These are phyloP conservation scores for Silene noctiflora DNA, from an alignment of 179 eudicot species.

Conservation along the genomic window DNA sequence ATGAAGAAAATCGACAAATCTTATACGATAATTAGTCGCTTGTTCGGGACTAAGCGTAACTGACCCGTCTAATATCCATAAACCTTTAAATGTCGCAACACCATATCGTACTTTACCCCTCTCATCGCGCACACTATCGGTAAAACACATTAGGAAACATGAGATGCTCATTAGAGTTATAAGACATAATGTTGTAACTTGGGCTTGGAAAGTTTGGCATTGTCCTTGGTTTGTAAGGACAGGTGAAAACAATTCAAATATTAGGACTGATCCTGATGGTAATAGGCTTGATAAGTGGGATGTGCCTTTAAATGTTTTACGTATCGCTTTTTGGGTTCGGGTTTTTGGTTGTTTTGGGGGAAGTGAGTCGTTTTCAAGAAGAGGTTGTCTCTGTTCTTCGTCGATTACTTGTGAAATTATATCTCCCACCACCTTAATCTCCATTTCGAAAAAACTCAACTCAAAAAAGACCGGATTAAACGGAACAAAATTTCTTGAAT, in stretches of 20 bases:
- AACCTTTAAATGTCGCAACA: conserved; percentile 54
- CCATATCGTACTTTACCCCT: conserved; percentile 71
- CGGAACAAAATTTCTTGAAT: too few relatives aligned
- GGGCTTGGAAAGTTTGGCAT: conserved; percentile 38
- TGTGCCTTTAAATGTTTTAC: conserved; percentile 61
- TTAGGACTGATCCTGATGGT: conserved; percentile 68
- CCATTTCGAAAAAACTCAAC: conserved; percentile 6
- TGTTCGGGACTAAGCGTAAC: conserved; percentile 35
- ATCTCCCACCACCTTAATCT: conserved; percentile 17
- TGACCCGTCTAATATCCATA: conserved; percentile 59
- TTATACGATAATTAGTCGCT: conserved; percentile 39
- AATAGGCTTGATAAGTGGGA: conserved; percentile 59
- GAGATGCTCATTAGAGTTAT: conserved; percentile 39
- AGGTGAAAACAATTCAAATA: conserved; percentile 65
- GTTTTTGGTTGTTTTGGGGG: conserved; percentile 39
- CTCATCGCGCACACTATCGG: conserved; percentile 63
- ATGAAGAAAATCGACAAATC: conserved; percentile 55
- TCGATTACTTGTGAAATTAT: conserved; percentile 9
- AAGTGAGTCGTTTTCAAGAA: conserved; percentile 6
- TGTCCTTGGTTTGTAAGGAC: conserved; percentile 54
- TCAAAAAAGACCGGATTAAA: too few relatives aligned
- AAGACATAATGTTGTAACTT: conserved; percentile 30
- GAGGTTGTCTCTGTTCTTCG: conserved; percentile 21
- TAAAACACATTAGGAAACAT: conserved; percentile 58
- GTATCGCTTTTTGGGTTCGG: conserved; percentile 44